Evolutionary conservation across 352 stramenopile species (phyloP), one percentile per base, ranked within the genome.

Genomic region (Globisporangium mamillatum): DNA sequence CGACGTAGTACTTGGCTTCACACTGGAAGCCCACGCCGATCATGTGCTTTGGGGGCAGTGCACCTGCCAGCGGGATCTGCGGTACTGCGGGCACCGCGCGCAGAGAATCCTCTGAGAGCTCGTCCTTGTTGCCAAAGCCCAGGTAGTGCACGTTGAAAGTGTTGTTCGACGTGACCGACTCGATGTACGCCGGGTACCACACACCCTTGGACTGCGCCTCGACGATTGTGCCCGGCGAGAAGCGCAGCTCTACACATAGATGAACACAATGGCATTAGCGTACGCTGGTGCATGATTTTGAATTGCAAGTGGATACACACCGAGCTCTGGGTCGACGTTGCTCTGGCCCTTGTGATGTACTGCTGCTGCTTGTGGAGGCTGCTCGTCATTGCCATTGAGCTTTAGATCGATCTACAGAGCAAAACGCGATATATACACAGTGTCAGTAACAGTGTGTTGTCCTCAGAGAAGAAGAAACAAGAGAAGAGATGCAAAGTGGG

Each of bases 1-100:
- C 89, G 12, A 81, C 82, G 56, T 93, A 94, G 73, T 94, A 96
- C 73, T 92, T 93, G 62, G 88, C 86, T 60, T 71, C 69, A 57
- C 86, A 94, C 44, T 80, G 70, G 60, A 88, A 90, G 44, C 87
- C 89, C 5, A 88, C 78, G 18, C 54, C 34, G 60, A 96, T 82
- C 3, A 60, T 27, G 6, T 76, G 63, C 27, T 84, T 79, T 2
- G 74, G 52, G 5, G 78, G 81, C 25, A 91, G 48, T 25, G 75
- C 59, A 18, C 65, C 67, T 53, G 73, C 56, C 6, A 60, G 75
- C 70, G 22, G 80, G 68, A 34, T 80, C 64, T 36, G 65, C 44
- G 32, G 63, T 44, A 58, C 50, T 12, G 50, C 16, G 4, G 54
- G 38, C 58, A 93, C 81, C 1, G 56, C 60, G 60, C 86, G 80